Percentiles rank a stretch among this genome's conserved stretches.
phyloP scores from a whole-genome alignment of 2,329 filamentous ascomycete species.

The Trichoderma endophyticum region DNA sequence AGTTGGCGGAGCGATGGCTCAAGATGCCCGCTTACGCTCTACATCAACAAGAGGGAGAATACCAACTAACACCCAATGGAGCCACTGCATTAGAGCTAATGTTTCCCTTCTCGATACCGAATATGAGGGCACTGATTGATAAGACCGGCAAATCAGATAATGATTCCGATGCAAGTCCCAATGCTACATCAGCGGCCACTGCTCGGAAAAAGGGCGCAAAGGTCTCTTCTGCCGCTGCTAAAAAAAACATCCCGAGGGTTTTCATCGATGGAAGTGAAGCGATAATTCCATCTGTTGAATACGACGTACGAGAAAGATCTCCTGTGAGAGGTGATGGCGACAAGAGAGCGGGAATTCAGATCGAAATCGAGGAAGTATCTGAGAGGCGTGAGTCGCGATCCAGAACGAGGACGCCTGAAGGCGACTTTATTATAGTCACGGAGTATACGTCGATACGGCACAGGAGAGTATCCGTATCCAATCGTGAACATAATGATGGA shows the following conservation, averaged over 20 bases:
- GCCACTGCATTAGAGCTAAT: neutral
- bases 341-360: too few relatives aligned
- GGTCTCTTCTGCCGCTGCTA: neutral
- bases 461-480: too few relatives aligned
- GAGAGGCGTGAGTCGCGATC: too few relatives aligned
- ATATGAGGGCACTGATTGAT: neutral
- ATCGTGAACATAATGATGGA: too few relatives aligned
- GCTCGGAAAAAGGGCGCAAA: neutral
- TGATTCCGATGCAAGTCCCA: neutral
- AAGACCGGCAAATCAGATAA: neutral
- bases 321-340: too few relatives aligned
- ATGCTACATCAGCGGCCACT: neutral
- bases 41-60: neutral
- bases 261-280: neutral
- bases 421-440: too few relatives aligned
- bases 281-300: too few relatives aligned
- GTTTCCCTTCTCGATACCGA: neutral
- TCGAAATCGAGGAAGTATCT: too few relatives aligned
- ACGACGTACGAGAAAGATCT: too few relatives aligned
- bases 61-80: neutral
- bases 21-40: neutral
- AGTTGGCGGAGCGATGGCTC: neutral
- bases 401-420: too few relatives aligned
- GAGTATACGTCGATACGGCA: too few relatives aligned
- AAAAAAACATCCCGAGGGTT: neutral